Conservation (phyloP, 768 basidiomycete species). For the Rhodosporidiobolus odoratus region DNA sequence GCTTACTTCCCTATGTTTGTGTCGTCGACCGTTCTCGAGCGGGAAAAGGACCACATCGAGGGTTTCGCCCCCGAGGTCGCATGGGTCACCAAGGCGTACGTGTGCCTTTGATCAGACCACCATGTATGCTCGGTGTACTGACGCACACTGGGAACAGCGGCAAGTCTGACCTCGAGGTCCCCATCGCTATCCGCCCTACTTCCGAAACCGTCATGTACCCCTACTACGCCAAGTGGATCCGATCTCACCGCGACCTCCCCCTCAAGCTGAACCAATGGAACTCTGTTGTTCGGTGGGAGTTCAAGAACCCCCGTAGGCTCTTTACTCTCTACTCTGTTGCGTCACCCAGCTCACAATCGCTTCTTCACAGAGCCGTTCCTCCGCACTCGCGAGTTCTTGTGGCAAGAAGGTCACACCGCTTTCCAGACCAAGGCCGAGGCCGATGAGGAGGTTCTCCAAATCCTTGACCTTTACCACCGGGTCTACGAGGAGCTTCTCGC, state of each 20-base stretch:
- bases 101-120: conserved; percentile 29
- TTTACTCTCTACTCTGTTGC: background rate
- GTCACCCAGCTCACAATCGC: background rate
- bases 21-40: conserved; percentile 80
- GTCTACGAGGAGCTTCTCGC: conserved; percentile 96
- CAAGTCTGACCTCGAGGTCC: conserved; percentile 87
- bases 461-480: conserved; percentile 89
- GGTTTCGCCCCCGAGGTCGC: conserved; percentile 99
- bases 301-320: conserved; percentile 87
- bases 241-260: conserved; percentile 92
- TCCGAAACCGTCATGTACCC: conserved; percentile 99
- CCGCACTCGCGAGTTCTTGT: conserved; percentile 98
- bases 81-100: conserved; percentile 97
- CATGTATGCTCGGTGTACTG: background rate
- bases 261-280: conserved; percentile 99
- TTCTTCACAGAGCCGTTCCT: conserved; percentile 77
- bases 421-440: conserved; percentile 83
- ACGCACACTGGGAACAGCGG: conserved; percentile 55
- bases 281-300: conserved; percentile 98
- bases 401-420: conserved; percentile 99
- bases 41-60: conserved; percentile 97
- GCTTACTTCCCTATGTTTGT: conserved; percentile 99
- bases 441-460: conserved; percentile 82
- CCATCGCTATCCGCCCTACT: conserved; percentile 94
- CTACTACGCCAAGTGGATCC: conserved; percentile 99